Evolutionary conservation across 2,329 filamentous ascomycete genomes (phyloP), one percentile per base, ranked within the genome.

Genomic region (Aspergillus sp.): DNA sequence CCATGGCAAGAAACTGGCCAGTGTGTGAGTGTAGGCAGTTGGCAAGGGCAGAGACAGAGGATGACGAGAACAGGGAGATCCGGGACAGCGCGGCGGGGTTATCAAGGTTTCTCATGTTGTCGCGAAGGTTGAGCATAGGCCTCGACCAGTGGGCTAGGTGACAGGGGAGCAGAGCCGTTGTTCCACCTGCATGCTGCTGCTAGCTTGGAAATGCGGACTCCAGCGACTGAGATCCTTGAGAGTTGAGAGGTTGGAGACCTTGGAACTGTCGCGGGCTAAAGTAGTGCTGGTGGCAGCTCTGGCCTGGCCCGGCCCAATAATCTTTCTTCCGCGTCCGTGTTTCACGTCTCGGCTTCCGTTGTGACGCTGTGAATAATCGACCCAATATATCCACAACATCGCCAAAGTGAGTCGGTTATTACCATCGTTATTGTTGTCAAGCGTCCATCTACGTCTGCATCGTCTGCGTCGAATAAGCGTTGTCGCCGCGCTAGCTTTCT

Each of bases 41-140:
- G 57, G 55, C 56, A 57, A 57, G 52, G 55, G 47, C 44, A 56
- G 40, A 56, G 41, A 27, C 27, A 46, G 52, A 33, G 15, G 56
- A 51, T 46, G 37, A 40, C 14, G 37, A 50, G 21, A 31, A 52
- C 23, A 43, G 9, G 43, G 27, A 58, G 48, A 52, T 46, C 27
- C 52, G 31, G 46, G 58, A 44, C 54, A 65, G 50, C 35, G 54
- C 61, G 53, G 64, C 61, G 64, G 61, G 64, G 62, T 60, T 59
- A 46, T 53, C 52, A 57, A 52, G 47, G 23, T 9, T 44, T 33
- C 33, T 43, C 52, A 56, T 50, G 58, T 59, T 57, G 57, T 43
- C 41, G 52, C 43, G 35, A 56, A 55, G 48, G 39, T 56, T 56
- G 60, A 65, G 62, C 63, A 66, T 64, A 60, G 59, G 63, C 61